Conservation (phyloP, 2,329 filamentous ascomycete genomes). For the Thelonectria discophora region DNA sequence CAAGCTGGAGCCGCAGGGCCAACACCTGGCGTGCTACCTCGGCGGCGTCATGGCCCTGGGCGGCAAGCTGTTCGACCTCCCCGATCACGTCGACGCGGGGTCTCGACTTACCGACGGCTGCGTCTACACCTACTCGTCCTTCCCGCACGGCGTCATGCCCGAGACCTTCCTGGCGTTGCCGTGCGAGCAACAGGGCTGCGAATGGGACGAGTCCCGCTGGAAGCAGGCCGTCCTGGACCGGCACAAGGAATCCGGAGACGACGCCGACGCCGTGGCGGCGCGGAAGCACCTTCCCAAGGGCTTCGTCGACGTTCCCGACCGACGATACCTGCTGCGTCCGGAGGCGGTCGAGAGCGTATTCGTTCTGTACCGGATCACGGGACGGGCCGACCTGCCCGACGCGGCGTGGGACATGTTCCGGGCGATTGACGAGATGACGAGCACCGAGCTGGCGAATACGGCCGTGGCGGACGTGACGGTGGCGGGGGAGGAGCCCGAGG, state of each 20-base stretch:
- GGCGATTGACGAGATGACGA: constrained; percentile 56
- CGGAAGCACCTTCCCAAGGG: constrained; percentile 59
- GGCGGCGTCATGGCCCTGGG: constrained; percentile 62
- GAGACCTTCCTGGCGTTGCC: constrained; percentile 56
- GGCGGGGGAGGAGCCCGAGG: constrained; percentile 43
- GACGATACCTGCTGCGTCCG: constrained; percentile 61
- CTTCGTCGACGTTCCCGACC: constrained; percentile 66
- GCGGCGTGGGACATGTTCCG: constrained; percentile 64
- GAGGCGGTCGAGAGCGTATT: constrained; percentile 65
- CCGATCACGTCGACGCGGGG: constrained; percentile 55
- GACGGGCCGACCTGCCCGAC: constrained; percentile 55
- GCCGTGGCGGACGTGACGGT: constrained; percentile 54
- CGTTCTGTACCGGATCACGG: constrained; percentile 62
- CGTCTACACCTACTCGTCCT: constrained; percentile 59
- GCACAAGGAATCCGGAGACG: constrained; percentile 28
- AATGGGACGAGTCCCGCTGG: constrained; percentile 50
- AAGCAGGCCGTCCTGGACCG: constrained; percentile 43
- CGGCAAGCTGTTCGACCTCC: constrained; percentile 53
- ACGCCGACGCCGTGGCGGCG: constrained; percentile 41
- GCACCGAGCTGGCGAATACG: constrained; percentile 59
- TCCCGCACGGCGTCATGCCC: constrained; percentile 62
- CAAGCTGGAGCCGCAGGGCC: constrained; percentile 46
- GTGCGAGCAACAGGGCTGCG: constrained; percentile 49
- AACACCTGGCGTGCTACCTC: constrained; percentile 61
- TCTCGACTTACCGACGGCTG: constrained; percentile 60